Evolutionary conservation across 1,284 basidiomycete genomes (phyloP).

Genomic region (Lignosus rhinocerotis): DNA sequence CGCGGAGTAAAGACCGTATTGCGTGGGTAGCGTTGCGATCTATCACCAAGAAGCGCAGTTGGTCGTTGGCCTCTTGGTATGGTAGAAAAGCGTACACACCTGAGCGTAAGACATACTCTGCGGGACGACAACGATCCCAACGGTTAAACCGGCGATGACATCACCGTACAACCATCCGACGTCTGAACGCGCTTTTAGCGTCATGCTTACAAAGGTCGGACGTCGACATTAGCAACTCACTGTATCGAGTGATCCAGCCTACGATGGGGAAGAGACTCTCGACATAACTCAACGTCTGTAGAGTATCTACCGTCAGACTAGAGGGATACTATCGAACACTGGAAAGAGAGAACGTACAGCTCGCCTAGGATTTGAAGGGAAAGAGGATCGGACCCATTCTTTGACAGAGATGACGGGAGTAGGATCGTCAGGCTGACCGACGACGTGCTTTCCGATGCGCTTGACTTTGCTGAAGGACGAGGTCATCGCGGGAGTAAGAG

Average conservation of each 20-base stretch:
- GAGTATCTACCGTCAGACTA: slow-evolving; percentile 1
- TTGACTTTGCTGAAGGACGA: slow-evolving; percentile 40
- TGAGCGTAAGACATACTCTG: slow-evolving; percentile 85
- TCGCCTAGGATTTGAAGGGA: slow-evolving; percentile 44
- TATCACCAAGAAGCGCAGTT: slow-evolving; percentile 36
- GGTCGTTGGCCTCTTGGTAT: neutral
- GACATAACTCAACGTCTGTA: slow-evolving; percentile 62
- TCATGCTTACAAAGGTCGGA: neutral
- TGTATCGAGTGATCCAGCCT: slow-evolving; percentile 84
- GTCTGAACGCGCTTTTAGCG: slow-evolving; percentile 42
- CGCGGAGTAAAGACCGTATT: slow-evolving; percentile 96
- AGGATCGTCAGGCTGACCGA: slow-evolving; percentile 60
- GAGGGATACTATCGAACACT: slow-evolving; percentile 2
- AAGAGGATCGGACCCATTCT: slow-evolving; percentile 48
- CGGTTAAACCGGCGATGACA: slow-evolving; percentile 86
- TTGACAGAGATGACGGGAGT: slow-evolving; percentile 57
- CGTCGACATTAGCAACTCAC: slow-evolving; percentile 45
- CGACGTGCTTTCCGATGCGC: slow-evolving; percentile 55
- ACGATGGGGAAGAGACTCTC: slow-evolving; percentile 80
- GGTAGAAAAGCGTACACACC: slow-evolving; percentile 36
- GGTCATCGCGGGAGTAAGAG: slow-evolving; percentile 37
- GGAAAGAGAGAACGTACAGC: slow-evolving; percentile 40
- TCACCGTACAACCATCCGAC: slow-evolving; percentile 77
- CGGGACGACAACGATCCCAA: slow-evolving; percentile 89
- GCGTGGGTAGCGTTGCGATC: slow-evolving; percentile 81